These are phyloP conservation scores for Podila minutissima DNA, from an alignment of 192 early-diverging fungal species.

Conservation along the genomic window DNA sequence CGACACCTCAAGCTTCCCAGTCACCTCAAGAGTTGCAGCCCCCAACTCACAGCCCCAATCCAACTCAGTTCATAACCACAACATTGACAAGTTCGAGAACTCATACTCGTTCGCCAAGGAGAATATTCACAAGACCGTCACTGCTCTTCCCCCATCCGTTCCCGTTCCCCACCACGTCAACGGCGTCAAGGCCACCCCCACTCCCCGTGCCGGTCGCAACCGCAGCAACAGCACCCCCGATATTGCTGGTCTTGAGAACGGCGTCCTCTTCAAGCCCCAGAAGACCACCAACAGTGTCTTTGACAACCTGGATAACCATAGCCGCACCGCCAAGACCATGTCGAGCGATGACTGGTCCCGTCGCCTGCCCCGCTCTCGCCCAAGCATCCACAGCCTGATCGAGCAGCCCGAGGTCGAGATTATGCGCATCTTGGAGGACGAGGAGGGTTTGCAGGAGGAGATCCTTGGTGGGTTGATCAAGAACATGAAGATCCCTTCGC, in stretches of 20 bases:
- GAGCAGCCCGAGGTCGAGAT: conserved; percentile 61
- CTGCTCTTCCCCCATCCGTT: conserved; percentile 16
- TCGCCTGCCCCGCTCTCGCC: conserved; percentile 35
- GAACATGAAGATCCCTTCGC: conserved; percentile 90
- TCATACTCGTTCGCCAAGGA: conserved; percentile 63
- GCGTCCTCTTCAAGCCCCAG: conserved; percentile 35
- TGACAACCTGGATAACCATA: conserved; percentile 50
- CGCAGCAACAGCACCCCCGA: conserved; percentile 64
- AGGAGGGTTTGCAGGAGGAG: conserved; percentile 76
- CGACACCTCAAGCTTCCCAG: conserved; percentile 44
- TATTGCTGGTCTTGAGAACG: conserved; percentile 35
- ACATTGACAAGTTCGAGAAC: conserved; percentile 41
- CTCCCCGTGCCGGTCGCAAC: conserved; percentile 24
- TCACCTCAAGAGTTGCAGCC: conserved; percentile 20
- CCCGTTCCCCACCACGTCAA: conserved; percentile 19
- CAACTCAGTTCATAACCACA: conserved; percentile 11
- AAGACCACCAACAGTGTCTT: conserved; percentile 47
- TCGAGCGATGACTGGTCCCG: conserved; percentile 48
- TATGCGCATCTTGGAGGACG: conserved; percentile 70
- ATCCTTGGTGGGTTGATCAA: conserved; percentile 90
- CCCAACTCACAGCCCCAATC: conserved; percentile 29
- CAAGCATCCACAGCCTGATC: conserved; percentile 50
- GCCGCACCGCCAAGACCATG: conserved; percentile 42
- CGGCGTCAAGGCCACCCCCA: conserved; percentile 8
- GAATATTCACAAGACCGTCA: conserved; percentile 27